Conservation (phyloP, 2,329 filamentous ascomycete genomes). For the Pseudocercospora eumusae region DNA sequence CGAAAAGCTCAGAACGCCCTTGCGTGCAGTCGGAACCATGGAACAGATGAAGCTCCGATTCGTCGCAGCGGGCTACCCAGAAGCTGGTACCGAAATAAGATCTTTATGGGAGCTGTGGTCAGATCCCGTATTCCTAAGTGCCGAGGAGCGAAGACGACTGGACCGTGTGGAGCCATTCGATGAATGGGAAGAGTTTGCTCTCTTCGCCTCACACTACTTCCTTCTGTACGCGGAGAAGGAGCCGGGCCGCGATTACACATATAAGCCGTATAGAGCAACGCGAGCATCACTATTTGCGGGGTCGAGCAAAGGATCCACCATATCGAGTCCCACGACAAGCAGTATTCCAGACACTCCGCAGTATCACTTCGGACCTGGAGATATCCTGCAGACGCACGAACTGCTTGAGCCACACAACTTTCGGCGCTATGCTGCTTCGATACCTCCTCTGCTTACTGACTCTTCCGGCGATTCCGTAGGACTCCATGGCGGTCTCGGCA, state of each 20-base stretch:
- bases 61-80: conserved; percentile 64
- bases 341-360: conserved; percentile 28
- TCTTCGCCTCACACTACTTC: conserved; percentile 84
- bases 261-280: conserved; percentile 28
- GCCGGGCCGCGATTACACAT: conserved; percentile 32
- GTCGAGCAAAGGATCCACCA: conserved; percentile 25
- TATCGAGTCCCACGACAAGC: conserved; percentile 24
- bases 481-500: conserved; percentile 50
- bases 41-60: conserved; percentile 71
- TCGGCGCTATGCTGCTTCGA: conserved; percentile 45
- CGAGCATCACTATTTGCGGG: conserved; percentile 30
- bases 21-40: conserved; percentile 69
- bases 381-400: conserved; percentile 35
- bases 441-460: conserved; percentile 36
- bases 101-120: conserved; percentile 85
- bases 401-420: conserved; percentile 33
- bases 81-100: conserved; percentile 55
- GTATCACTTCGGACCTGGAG: conserved; percentile 29
- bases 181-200: conserved; percentile 91
- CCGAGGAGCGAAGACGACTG: conserved; percentile 61
- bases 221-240: conserved; percentile 65
- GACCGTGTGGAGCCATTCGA: conserved; percentile 82
- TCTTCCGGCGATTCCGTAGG: conserved; percentile 39
- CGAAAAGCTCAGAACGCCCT: conserved; percentile 73
- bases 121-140: conserved; percentile 64